Evolutionary conservation across 225 moss, liverwort and hornwort species (phyloP).

Genomic region (Sphagnum contortum): DNA sequence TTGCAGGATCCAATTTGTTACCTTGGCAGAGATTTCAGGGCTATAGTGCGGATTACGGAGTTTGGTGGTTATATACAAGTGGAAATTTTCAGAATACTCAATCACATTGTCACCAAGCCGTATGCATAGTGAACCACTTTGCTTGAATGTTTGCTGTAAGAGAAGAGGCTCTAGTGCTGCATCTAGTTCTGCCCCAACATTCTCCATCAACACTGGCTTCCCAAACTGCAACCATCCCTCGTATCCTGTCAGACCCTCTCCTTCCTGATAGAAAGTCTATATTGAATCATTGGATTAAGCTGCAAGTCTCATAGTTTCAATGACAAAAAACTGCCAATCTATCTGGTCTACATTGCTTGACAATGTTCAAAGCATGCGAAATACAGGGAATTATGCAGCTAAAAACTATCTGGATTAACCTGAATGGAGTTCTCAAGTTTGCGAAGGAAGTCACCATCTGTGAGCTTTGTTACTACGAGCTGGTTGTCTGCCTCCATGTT

Average conservation of each 20-base stretch:
- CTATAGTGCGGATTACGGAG: conserved; percentile 79
- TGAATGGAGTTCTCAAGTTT: conserved; percentile 87
- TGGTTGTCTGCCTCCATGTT: conserved; percentile 63
- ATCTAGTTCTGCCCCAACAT: conserved; percentile 74
- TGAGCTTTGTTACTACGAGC: conserved; percentile 59
- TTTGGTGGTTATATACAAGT: conserved; percentile 76
- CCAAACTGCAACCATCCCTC: conserved; percentile 38
- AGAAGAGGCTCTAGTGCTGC: conserved; percentile 72
- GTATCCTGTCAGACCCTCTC: no score
- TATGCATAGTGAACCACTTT: conserved; percentile 76
- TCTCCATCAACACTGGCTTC: conserved; percentile 64
- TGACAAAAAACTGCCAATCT: no score
- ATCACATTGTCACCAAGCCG: conserved; percentile 69
- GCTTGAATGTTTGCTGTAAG: conserved; percentile 70
- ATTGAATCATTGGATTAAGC: no score
- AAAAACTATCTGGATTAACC: conserved; percentile 12
- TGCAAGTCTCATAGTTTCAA: no score
- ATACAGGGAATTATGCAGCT: no score
- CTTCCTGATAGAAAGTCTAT: no score
- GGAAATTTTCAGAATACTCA: conserved; percentile 58
- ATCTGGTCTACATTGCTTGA: no score
- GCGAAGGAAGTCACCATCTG: conserved; percentile 62
- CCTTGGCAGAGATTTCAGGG: conserved; percentile 83
- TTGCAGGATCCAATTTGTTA: conserved; percentile 1
- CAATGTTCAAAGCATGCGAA: no score